Evolutionary conservation across 2,329 filamentous ascomycete species (phyloP).

Genomic region (Myriosclerotinia scirpicola): DNA sequence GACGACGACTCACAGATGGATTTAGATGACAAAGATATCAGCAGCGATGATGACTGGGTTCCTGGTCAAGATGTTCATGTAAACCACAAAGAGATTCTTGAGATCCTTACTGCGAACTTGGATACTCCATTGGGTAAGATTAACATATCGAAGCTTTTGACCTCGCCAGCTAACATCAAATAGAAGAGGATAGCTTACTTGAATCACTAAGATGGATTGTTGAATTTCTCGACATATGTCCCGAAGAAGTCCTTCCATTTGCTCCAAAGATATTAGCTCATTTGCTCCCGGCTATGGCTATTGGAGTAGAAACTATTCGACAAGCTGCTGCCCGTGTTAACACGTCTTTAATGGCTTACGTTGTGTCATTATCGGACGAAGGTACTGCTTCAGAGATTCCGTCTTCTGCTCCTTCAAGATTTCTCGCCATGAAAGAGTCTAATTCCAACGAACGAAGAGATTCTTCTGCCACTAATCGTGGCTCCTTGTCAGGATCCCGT

Average conservation of each 20-base stretch:
- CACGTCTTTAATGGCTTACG: slow-evolving; percentile 86
- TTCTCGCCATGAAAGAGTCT: slow-evolving; percentile 44
- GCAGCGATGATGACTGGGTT: slow-evolving; percentile 89
- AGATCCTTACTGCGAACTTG: slow-evolving; percentile 86
- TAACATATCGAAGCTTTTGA: neutral
- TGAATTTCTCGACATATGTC: slow-evolving; percentile 93
- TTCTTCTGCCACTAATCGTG: slow-evolving; percentile 38
- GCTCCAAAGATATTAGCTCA: slow-evolving; percentile 90
- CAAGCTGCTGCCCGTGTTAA: slow-evolving; percentile 89
- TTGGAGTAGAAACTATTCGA: slow-evolving; percentile 83
- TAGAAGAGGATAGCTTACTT: slow-evolving; percentile 87
- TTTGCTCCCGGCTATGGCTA: slow-evolving; percentile 90
- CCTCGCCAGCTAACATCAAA: slow-evolving; percentile 27
- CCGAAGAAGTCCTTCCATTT: slow-evolving; percentile 92
- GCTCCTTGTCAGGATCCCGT: slow-evolving; percentile 47
- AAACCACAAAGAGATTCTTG: slow-evolving; percentile 86
- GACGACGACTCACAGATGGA: slow-evolving; percentile 59
- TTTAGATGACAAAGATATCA: slow-evolving; percentile 58
- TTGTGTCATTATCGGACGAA: slow-evolving; percentile 81
- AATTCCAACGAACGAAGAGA: slow-evolving; percentile 39
- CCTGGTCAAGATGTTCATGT: slow-evolving; percentile 96
- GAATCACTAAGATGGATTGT: slow-evolving; percentile 95
- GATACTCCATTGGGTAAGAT: slow-evolving; percentile 72
- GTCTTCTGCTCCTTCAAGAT: slow-evolving; percentile 43
- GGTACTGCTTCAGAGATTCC: slow-evolving; percentile 46